phyloP scores from a whole-genome alignment of 177 flowering plant genomes.

The Vitis hybrid region DNA sequence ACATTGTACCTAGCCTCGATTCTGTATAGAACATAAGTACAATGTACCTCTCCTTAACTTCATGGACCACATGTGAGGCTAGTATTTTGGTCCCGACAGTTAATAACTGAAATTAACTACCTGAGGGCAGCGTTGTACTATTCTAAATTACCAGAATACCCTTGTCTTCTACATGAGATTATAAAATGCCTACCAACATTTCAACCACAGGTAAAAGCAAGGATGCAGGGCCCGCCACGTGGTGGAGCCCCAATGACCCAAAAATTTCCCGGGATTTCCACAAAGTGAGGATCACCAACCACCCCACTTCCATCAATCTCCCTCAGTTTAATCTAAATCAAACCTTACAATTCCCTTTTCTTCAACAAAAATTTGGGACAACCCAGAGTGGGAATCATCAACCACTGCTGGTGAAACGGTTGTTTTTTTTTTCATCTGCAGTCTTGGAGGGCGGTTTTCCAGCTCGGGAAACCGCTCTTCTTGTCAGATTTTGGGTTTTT shows the following conservation, averaged over 20 bases:
- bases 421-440: background rate
- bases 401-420: background rate
- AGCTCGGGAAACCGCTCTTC: constrained; percentile 25
- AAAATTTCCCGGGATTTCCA: background rate
- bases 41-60: too few species aligned
- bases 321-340: background rate
- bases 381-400: background rate
- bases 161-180: background rate
- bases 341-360: background rate
- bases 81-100: background rate
- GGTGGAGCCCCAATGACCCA: background rate
- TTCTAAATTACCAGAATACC: background rate
- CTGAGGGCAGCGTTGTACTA: background rate
- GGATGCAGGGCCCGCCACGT: background rate
- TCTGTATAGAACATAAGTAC: too few species aligned
- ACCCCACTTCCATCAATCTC: background rate
- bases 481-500: background rate
- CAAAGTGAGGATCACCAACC: constrained; percentile 13
- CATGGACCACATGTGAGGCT: too few species aligned
- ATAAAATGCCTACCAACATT: background rate
- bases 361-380: background rate
- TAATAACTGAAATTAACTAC: background rate
- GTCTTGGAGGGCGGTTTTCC: constrained; percentile 27
- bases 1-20: too few species aligned
- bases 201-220: background rate